Conservation (phyloP, 177 flowering plant genomes). For the Telopea speciosissima region DNA sequence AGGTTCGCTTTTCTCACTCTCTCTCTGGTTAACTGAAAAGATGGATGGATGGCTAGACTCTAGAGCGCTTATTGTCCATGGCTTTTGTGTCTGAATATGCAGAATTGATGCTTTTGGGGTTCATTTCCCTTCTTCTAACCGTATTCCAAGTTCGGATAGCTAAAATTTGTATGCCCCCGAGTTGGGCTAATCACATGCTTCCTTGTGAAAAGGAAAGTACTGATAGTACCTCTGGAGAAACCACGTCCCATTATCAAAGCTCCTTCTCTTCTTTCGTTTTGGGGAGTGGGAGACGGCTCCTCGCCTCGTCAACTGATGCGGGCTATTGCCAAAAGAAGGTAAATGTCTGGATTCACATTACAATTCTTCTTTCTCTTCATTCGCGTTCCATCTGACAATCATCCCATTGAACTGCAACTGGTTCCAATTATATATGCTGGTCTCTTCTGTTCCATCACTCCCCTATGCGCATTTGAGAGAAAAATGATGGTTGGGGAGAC, state of each 20-base stretch:
- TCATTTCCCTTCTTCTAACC: constrained; percentile 68
- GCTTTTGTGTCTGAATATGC: constrained; percentile 12
- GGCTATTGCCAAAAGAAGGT: constrained; percentile 11
- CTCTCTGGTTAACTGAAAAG: not conserved
- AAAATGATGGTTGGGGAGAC: too few relatives aligned
- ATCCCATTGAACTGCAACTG: not conserved
- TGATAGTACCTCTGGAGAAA: not conserved
- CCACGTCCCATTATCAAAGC: constrained; percentile 14
- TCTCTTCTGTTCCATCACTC: not conserved
- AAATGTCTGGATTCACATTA: too few relatives aligned
- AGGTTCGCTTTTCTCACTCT: constrained; percentile 28
- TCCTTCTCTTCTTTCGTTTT: constrained; percentile 8
- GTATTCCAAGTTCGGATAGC: constrained; percentile 45
- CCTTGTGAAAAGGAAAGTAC: constrained; percentile 40
- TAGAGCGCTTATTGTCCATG: not conserved
- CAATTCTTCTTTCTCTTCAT: not conserved
- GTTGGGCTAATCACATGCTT: constrained; percentile 28
- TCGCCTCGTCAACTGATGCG: not conserved
- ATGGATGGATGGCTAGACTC: not conserved
- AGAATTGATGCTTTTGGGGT: constrained; percentile 84
- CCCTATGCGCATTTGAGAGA: not conserved
- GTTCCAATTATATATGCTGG: not conserved
- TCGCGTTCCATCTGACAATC: not conserved
- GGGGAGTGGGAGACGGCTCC: constrained; percentile 22
- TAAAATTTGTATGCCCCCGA: constrained; percentile 37